phyloP scores from a whole-genome alignment of 495 filamentous ascomycete genomes.

The Staphylotrichum tortipilum region DNA sequence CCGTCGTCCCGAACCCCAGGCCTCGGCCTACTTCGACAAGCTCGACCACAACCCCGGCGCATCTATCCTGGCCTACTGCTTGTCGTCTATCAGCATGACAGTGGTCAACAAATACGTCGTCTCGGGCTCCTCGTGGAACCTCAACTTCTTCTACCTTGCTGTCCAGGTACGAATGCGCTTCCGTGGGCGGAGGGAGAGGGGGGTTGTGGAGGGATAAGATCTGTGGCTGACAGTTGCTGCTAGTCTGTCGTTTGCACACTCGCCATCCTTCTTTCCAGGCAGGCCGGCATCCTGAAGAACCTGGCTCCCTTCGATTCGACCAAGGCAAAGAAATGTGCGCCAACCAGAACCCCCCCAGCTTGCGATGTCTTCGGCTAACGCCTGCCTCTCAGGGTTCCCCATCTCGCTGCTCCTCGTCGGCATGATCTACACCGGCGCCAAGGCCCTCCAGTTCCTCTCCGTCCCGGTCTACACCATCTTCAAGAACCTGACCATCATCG shows the following conservation, averaged over 20 bases:
- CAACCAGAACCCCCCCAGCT: background rate
- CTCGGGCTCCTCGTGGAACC: constrained; percentile 81
- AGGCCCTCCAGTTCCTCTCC: constrained; percentile 91
- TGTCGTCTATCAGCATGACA: constrained; percentile 95
- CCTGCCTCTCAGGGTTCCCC: constrained; percentile 70
- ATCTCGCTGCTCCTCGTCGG: constrained; percentile 93
- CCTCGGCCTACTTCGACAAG: constrained; percentile 34
- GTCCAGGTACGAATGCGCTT: constrained; percentile 61
- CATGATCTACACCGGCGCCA: constrained; percentile 98
- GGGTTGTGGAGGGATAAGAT: background rate
- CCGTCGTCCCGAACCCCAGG: constrained; percentile 33
- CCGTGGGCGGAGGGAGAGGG: background rate
- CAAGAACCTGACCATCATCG: constrained; percentile 98
- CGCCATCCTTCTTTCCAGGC: constrained; percentile 79
- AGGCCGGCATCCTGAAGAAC: constrained; percentile 74
- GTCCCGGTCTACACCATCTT: constrained; percentile 99
- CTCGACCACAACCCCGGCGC: constrained; percentile 64
- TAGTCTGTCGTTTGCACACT: constrained; percentile 86
- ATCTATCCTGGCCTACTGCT: constrained; percentile 84
- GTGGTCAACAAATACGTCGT: constrained; percentile 98
- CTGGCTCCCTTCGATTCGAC: constrained; percentile 77
- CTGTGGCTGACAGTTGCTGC: too few relatives aligned
- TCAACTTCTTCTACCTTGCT: constrained; percentile 90
- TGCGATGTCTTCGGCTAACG: constrained; percentile 16
- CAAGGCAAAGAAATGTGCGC: constrained; percentile 85